Base-by-base conservation (phyloP, 352 stramenopile genomes). In the Phytophthora foliorum region DNA sequence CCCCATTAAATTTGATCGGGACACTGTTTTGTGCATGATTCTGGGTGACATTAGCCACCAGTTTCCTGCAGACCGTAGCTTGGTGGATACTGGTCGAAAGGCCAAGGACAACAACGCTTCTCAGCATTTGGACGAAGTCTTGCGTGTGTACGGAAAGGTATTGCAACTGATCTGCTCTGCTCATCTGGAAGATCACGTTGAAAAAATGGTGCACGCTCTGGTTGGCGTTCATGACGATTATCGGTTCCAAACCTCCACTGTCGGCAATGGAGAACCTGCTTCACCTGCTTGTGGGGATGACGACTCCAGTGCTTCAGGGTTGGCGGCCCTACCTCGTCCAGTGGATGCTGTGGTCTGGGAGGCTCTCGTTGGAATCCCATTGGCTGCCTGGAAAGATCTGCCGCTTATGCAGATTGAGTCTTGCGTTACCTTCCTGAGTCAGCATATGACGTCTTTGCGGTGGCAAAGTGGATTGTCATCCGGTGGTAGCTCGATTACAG, bases 141-240 rank as follows among this genome's bases (percentile, higher is more conserved):
- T 94, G n/a, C 76, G 73, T 25, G 76, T 95, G 25, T 94, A 94
- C 52, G 80, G 86, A 0, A 85, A 94, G 49, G 76, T 90, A 17
- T 57, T 96, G 7, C 73, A 90, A 21, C 45, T 92, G 16, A 88
- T 96, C 21, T 94, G 86, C 48, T 72, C 71, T 22, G 38, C 60
- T n/a, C 59, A 92, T 69, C 52, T 96, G 7, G 85, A 86, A 53
- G 89, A 96, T 41, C 89, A 96, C 58, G 67, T 90, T 4, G 89
- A 96, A 65, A 93, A 93, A 54, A 78, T 95, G 29, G 62, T 96
- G 0, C 87, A 93, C 54, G 82, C 88, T 22, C 48, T 96, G 8
- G 88, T 95, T 45, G 89, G 88, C 1, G 78, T 94, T 2, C 84
- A 95, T 14, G 85, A 94, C 27, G 85, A 94, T 51, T 95, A 95